These are phyloP conservation scores for Pyrus pyrifolia DNA, from an alignment of 306 rosid genomes.

Conservation along the genomic window DNA sequence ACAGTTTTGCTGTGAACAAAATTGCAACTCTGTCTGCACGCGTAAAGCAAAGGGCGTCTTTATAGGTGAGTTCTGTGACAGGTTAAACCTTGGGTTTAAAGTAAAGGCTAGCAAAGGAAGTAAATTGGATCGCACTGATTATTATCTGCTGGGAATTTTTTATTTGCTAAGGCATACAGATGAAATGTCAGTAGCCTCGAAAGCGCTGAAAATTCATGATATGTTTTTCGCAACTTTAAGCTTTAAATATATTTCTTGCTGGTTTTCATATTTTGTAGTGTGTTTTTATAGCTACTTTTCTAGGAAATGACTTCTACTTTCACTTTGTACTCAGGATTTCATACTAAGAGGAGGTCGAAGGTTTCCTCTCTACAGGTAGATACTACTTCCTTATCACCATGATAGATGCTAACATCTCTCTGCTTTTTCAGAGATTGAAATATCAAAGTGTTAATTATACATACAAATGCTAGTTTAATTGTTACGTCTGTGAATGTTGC, in stretches of 20 bases:
- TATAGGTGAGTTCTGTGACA: constrained; percentile 44
- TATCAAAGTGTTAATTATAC: background rate
- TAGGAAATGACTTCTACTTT: constrained; percentile 7
- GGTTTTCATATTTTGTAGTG: background rate
- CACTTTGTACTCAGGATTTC: constrained; percentile 67
- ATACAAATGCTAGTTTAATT: background rate
- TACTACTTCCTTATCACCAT: background rate
- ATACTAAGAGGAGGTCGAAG: constrained; percentile 71
- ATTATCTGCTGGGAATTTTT: background rate
- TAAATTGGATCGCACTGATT: background rate
- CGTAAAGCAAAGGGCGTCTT: constrained; percentile 74
- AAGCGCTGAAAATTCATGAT: background rate
- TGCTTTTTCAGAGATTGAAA: background rate
- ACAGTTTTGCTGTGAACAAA: constrained; percentile 78
- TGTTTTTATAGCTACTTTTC: background rate
- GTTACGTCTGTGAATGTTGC: background rate
- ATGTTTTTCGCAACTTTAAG: too few species aligned
- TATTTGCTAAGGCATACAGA: background rate
- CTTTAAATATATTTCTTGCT: background rate
- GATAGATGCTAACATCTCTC: background rate
- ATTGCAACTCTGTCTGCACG: constrained; percentile 65
- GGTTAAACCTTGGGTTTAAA: too few species aligned
- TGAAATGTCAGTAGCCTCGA: background rate
- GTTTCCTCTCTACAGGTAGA: constrained; percentile 79
- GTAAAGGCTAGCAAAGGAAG: too few species aligned